Percentiles rank a stretch among this genome's conserved stretches.
Conservation (phyloP, 257 asterid species). For the Solanum chiquidenum region DNA sequence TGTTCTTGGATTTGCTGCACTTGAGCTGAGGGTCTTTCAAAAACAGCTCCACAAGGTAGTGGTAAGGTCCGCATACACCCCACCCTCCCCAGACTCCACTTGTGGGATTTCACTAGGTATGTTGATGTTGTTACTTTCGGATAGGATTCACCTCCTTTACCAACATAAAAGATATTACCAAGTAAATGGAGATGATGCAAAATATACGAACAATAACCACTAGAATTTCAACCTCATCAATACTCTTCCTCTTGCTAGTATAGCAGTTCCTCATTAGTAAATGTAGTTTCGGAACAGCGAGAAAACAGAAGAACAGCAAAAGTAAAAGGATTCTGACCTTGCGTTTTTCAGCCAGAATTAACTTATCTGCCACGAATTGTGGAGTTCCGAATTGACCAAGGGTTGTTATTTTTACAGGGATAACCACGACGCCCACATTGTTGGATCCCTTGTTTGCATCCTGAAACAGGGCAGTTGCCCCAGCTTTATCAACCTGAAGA, state of each 20-base stretch:
- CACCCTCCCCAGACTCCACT: background rate
- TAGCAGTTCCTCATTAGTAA: background rate
- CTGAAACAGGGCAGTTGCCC: slow-evolving; percentile 76
- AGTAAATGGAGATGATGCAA: background rate
- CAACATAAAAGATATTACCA: background rate
- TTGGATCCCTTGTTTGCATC: slow-evolving; percentile 56
- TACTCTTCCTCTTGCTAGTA: background rate
- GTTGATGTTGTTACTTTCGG: background rate
- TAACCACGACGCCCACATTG: slow-evolving; percentile 77
- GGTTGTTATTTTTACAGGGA: slow-evolving; percentile 60
- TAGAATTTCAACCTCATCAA: background rate
- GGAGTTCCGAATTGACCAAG: slow-evolving; percentile 79
- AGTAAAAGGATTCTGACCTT: slow-evolving; percentile 33
- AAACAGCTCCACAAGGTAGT: background rate
- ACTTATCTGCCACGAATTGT: slow-evolving; percentile 77
- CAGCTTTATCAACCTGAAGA: slow-evolving; percentile 81
- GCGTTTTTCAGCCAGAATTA: slow-evolving; percentile 78
- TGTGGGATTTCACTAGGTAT: background rate
- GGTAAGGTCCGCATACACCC: background rate
- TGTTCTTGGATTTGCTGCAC: background rate
- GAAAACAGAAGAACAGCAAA: background rate
- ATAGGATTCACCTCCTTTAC: background rate
- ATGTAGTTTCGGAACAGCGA: background rate
- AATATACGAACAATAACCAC: background rate
- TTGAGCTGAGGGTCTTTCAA: accelerated